Evolutionary conservation across 2,329 filamentous ascomycete genomes (phyloP), one percentile per base, ranked within the genome.

Genomic region (Pezicula rhizophila): DNA sequence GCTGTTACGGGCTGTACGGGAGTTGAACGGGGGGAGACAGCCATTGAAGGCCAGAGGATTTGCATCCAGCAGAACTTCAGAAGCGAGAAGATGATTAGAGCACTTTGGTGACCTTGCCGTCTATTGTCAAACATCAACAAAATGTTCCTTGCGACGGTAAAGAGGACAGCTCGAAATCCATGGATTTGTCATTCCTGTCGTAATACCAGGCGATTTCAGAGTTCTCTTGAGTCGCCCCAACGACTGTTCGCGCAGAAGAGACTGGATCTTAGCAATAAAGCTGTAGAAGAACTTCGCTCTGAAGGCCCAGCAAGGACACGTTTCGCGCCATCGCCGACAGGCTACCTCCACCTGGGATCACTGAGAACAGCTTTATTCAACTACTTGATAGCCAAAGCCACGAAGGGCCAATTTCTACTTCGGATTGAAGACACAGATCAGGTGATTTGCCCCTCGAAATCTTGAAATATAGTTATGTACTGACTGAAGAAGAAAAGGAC

Each of bases 361-460:
- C 68, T 99, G 33, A 78, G 93, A 50, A 99, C 93, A 0, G 95
- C 95, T 0, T 70, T 99, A n/a, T 97, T 90, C 72, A 97, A 96
- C 62, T 96, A 92, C 58, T 73, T 99, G 4, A 76, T 95, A n/a
- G 91, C 93, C 0, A 87, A 84, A 61, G 82, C 85, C 2, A 96
- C 93, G 0, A 84, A 86, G 4, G 93, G 93, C 6, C 86, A 95
- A 65, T 99, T 99, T 61, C 70, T 99, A 10, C 71, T 99, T 44
- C 82, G 93, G 8, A 83, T 99, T 54, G 93, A 99, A 71, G 93
- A 99, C 66, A 99, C 93, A 4, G 93, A 97, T 68, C 87, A 89
- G 76, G 87, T 90, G 68, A 59, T 46, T 52, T 46, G 31, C 15
- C 46, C 34, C 50, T 50, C 42, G 41, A 34, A 44, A 48, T 28